These are phyloP conservation scores for Cyclocybe cylindracea DNA, from an alignment of 768 basidiomycete species.

Conservation along the genomic window DNA sequence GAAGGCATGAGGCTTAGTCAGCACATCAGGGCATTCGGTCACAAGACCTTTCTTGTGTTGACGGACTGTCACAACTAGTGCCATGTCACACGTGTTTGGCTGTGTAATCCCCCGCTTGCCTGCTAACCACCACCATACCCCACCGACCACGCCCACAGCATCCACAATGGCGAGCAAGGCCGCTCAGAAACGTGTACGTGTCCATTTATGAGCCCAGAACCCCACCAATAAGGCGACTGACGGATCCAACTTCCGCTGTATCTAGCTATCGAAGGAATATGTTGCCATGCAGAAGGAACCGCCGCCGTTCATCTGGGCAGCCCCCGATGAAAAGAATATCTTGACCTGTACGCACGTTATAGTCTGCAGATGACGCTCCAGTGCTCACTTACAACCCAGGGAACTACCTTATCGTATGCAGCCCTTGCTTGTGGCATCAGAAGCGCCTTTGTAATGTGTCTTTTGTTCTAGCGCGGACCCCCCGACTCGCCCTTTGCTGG, in stretches of 20 bases:
- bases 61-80: too few species aligned
- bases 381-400: slow-evolving; percentile 45
- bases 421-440: background rate
- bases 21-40: too few species aligned
- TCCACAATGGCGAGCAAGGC: slow-evolving; percentile 79
- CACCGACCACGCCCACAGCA: slow-evolving; percentile 8
- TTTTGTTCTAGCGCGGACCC: slow-evolving; percentile 73
- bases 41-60: too few species aligned
- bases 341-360: slow-evolving; percentile 71
- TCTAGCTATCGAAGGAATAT: slow-evolving; percentile 84
- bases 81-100: slow-evolving; percentile 17
- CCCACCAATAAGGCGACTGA: slow-evolving; percentile 2
- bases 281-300: slow-evolving; percentile 90
- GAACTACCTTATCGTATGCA: slow-evolving; percentile 87
- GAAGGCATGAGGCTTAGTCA: too few species aligned
- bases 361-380: background rate
- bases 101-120: slow-evolving; percentile 20
- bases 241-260: slow-evolving; percentile 4
- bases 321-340: slow-evolving; percentile 97
- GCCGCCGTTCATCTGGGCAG: slow-evolving; percentile 95
- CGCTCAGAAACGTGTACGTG: slow-evolving; percentile 76
- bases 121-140: slow-evolving; percentile 25
- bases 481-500: slow-evolving; percentile 89
- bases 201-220: too few species aligned
- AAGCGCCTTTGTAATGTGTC: slow-evolving; percentile 11